Conservation (phyloP, 139 green algal genomes). For the Dunaliella primolecta region DNA sequence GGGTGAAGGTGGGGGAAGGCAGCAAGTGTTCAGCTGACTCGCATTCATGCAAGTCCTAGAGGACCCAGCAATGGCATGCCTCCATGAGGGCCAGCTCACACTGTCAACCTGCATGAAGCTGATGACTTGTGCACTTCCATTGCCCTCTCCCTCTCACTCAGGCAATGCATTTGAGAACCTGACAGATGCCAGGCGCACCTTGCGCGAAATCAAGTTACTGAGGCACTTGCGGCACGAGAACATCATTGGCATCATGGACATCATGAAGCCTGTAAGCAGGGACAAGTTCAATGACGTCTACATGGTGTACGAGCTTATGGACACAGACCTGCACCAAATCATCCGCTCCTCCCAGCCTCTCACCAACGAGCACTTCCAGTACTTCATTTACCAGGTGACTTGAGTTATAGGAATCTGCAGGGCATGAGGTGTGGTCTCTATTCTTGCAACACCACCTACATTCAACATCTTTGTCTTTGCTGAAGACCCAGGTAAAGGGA, state of each 20-base stretch:
- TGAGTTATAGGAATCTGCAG: too few relatives aligned
- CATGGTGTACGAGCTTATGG: slow-evolving; percentile 99
- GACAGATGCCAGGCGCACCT: slow-evolving; percentile 85
- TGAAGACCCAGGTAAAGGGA: too few relatives aligned
- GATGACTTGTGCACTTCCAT: too few relatives aligned
- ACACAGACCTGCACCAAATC: slow-evolving; percentile 99
- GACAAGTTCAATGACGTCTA: slow-evolving; percentile 94
- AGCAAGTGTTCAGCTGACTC: too few relatives aligned
- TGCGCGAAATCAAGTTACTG: slow-evolving; percentile 95
- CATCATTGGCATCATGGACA: slow-evolving; percentile 70
- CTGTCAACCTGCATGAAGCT: too few relatives aligned
- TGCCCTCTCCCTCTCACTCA: too few relatives aligned
- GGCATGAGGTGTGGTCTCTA: too few relatives aligned
- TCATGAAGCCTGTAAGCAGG: slow-evolving; percentile 56
- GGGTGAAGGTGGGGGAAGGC: too few relatives aligned
- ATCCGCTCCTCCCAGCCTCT: slow-evolving; percentile 91
- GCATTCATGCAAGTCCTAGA: too few relatives aligned
- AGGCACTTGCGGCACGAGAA: slow-evolving; percentile 76
- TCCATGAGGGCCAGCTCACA: too few relatives aligned
- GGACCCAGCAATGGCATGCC: too few relatives aligned
- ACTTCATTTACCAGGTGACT: slow-evolving; percentile 95
- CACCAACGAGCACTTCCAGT: slow-evolving; percentile 96
- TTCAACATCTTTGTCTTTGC: neutral
- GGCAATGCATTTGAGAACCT: slow-evolving; percentile 95
- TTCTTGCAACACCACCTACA: neutral